Conservation (phyloP, 352 stramenopile species). For the Globisporangium yorkense region DNA sequence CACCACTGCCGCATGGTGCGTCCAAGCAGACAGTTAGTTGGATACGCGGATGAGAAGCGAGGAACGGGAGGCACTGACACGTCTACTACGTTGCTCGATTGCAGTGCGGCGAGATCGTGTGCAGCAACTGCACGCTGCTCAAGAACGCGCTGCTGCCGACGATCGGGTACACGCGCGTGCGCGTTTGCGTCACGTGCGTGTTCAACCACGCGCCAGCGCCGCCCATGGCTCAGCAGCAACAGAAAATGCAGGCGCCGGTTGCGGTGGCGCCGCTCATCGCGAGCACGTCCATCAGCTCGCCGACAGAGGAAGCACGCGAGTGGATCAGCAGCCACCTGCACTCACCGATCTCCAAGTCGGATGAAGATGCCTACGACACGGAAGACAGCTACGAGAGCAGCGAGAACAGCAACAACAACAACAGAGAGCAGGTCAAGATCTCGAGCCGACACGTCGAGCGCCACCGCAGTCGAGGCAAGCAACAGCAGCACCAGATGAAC, state of each 20-base stretch:
- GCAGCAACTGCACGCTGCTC: conserved; percentile 72
- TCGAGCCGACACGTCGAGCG: conserved; percentile 7
- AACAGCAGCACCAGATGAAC: background rate
- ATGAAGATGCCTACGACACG: conserved; percentile 36
- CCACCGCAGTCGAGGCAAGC: conserved; percentile 3
- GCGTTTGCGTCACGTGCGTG: conserved; percentile 76
- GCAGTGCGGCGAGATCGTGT: conserved; percentile 77
- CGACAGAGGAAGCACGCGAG: conserved; percentile 32
- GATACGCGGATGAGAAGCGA: too few relatives aligned
- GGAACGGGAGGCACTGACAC: background rate
- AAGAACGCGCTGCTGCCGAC: conserved; percentile 55
- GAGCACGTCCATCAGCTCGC: conserved; percentile 18
- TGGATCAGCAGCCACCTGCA: conserved; percentile 63
- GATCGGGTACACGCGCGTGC: conserved; percentile 56
- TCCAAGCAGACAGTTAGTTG: background rate
- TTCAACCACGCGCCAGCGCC: conserved; percentile 31
- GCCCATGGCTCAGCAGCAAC: conserved; percentile 8
- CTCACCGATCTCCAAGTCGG: conserved; percentile 42
- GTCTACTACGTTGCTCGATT: background rate
- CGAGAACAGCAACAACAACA: conserved; percentile 18
- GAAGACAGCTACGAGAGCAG: conserved; percentile 18
- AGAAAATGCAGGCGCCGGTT: background rate
- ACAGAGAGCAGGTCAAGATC: conserved; percentile 19
- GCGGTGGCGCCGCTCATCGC: background rate
- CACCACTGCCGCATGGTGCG: conserved; percentile 82